Percentiles rank a stretch among this genome's conserved stretches.
These are phyloP conservation scores for Trichoderma atrobrunneum DNA, from an alignment of 2,329 filamentous ascomycete genomes.

Conservation along the genomic window DNA sequence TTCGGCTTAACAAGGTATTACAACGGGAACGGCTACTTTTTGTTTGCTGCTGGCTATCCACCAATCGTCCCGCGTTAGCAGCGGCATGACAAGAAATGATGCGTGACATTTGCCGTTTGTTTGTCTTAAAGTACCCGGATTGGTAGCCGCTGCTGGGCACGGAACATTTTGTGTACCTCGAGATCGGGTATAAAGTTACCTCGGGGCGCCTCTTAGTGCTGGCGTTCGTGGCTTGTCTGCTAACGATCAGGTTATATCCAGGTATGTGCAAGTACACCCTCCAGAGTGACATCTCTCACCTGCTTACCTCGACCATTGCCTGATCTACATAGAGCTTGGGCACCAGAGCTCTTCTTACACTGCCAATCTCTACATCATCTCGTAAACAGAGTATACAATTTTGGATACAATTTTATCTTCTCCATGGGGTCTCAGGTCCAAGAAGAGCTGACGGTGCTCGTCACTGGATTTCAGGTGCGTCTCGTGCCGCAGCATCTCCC, in stretches of 20 bases:
- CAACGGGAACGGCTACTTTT: background rate
- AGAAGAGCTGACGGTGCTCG: slow-evolving; percentile 56
- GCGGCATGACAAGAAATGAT: background rate
- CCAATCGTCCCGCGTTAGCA: background rate
- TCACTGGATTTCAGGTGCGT: slow-evolving; percentile 59
- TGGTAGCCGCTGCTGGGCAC: background rate
- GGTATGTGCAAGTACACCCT: background rate
- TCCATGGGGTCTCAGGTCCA: slow-evolving; percentile 38
- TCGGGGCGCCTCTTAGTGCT: background rate
- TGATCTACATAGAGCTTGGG: background rate
- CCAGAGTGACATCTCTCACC: background rate
- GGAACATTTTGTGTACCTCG: background rate
- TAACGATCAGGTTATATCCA: background rate
- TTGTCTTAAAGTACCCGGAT: background rate
- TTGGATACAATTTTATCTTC: background rate
- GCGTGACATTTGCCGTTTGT: background rate
- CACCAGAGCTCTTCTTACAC: background rate
- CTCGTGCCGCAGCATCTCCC: background rate
- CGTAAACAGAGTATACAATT: background rate
- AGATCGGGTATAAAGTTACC: background rate
- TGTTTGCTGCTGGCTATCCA: background rate
- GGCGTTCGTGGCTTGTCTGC: background rate
- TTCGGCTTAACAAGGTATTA: background rate
- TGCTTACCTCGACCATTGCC: background rate
- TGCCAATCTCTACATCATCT: background rate